Conservation (phyloP, 371 early-diverging fungal species). For the Parasitella parasitica region DNA sequence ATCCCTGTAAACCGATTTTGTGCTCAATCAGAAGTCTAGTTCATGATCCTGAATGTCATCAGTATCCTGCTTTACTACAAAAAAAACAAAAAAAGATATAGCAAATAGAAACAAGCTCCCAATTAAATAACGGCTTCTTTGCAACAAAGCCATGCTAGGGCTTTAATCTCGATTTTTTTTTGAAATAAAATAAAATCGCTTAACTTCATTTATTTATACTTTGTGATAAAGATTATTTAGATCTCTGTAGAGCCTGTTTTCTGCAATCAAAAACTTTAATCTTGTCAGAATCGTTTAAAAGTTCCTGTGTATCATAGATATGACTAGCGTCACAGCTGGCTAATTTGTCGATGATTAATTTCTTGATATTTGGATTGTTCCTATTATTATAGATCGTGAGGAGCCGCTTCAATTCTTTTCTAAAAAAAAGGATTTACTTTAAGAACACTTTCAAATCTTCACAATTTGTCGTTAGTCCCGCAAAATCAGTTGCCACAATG, state of each 20-base stretch:
- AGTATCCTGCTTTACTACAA: conserved; percentile 4
- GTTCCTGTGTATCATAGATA: conserved; percentile 4
- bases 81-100: neutral
- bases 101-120: too few species aligned
- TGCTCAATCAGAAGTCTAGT: neutral
- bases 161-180: too few species aligned
- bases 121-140: too few species aligned
- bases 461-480: conserved; percentile 18
- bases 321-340: conserved; percentile 1
- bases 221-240: neutral
- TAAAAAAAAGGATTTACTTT: conserved; percentile 4
- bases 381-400: conserved; percentile 11
- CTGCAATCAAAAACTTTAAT: conserved; percentile 11
- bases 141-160: too few species aligned
- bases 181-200: too few species aligned
- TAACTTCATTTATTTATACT: neutral
- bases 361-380: conserved; percentile 8
- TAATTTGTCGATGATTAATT: conserved; percentile 10
- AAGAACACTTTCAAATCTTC: conserved; percentile 17
- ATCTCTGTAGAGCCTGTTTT: neutral
- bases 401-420: conserved; percentile 17
- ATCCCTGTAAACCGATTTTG: too few species aligned
- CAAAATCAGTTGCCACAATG: conserved; percentile 20
- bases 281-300: conserved; percentile 4
- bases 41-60: neutral